Conservation (phyloP, 1,284 basidiomycete species). For the Blastosporella zonata region DNA sequence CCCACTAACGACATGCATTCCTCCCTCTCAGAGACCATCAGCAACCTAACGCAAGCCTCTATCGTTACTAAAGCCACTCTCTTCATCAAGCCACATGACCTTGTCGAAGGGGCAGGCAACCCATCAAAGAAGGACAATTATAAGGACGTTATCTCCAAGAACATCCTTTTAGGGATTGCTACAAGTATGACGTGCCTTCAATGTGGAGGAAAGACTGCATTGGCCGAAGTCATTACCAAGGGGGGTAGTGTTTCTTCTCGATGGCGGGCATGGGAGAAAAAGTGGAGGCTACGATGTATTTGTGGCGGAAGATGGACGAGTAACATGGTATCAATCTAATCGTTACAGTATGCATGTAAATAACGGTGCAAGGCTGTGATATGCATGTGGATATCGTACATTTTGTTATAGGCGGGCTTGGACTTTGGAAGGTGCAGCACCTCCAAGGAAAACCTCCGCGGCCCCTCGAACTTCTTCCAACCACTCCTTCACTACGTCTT, state of each 20-base stretch:
- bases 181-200: slow-evolving; percentile 48
- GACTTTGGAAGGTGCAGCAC: not conserved
- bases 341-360: slow-evolving; percentile 6
- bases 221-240: slow-evolving; percentile 29
- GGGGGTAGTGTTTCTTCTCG: slow-evolving; percentile 35
- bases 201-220: slow-evolving; percentile 57
- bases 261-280: slow-evolving; percentile 63
- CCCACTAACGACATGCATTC: slow-evolving; percentile 44
- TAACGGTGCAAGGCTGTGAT: not conserved
- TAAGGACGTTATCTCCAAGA: slow-evolving; percentile 63
- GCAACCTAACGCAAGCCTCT: slow-evolving; percentile 43
- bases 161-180: slow-evolving; percentile 37
- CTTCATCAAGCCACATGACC: slow-evolving; percentile 66
- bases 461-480: slow-evolving; percentile 38
- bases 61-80: slow-evolving; percentile 60
- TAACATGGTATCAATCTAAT: not conserved
- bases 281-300: slow-evolving; percentile 57
- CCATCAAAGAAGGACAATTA: slow-evolving; percentile 40
- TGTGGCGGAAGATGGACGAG: slow-evolving; percentile 67
- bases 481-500: slow-evolving; percentile 39
- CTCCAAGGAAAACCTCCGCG: slow-evolving; percentile 35
- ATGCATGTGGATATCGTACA: not conserved
- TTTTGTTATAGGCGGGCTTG: not conserved
- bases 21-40: slow-evolving; percentile 41
- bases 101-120: slow-evolving; percentile 55